Evolutionary conservation across 1,284 basidiomycete species (phyloP), one percentile per base, ranked within the genome.

Genomic region (Cryptococcus depauperatus): DNA sequence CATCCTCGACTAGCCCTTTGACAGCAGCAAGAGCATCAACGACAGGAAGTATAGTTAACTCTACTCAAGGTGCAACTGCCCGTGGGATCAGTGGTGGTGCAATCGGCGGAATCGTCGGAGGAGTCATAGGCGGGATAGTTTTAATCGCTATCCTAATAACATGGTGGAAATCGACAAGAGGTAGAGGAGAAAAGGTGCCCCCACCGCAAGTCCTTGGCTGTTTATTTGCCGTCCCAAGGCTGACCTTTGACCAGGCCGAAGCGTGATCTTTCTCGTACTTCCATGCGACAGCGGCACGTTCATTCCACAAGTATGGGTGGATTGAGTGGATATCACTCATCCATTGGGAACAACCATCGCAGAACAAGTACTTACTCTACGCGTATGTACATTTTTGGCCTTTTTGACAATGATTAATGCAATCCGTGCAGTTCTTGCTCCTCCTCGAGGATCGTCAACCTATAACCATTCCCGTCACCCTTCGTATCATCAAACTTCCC

Each of bases 21-120:
- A 23, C 21, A 21, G 35, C 35, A 10, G 21, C 35, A 8, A 8
- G 18, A 14, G 19, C 35, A 10, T 5, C 39, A 10, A 18, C 26
- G 9, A 28, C 39, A 4, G 39, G 18, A 11, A 16, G 27, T 18
- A 30, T 41, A 40, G 23, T 38, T 23, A 38, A 41, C 48, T 23
- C 18, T 34, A n/a, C 35, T 22, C 16, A 19, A 19, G 14, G 35
- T 18, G 8, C 41, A 25, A 28, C 26, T 16, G 19, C 35, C 32
- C 28, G 21, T 3, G 28, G 35, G 4, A 28, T 39, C 35, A 56
- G 56, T 23, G 50, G 55, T 32, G 59, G 62, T 4, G 62, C 59
- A 1, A 71, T 69, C 16, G 69, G 66, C 4, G 69, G 61, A 14
- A 67, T 71, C 30, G 66, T 59, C 3, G 68, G 64, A 22, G 69